These are phyloP conservation scores for Thuja plicata DNA, from an alignment of 83 land plant genomes.

Conservation along the genomic window DNA sequence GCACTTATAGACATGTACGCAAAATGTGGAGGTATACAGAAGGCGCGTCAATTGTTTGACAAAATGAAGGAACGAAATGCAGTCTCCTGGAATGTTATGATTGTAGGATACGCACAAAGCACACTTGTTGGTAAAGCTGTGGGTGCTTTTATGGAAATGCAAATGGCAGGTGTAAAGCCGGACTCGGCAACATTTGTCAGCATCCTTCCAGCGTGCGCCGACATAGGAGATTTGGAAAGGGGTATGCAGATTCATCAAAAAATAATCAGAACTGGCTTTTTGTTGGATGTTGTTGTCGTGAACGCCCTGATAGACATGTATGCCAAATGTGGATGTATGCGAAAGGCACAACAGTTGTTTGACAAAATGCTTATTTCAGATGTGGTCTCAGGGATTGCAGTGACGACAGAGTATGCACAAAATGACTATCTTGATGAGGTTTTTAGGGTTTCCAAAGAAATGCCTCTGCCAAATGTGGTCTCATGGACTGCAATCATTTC, in stretches of 20 bases:
- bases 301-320: not conserved
- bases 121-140: not conserved
- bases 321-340: constrained; percentile 5
- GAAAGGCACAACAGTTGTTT: constrained; percentile 14
- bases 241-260: not conserved
- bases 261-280: not conserved
- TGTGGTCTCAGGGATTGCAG: not conserved
- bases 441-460: not conserved
- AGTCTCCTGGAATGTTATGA: constrained; percentile 24
- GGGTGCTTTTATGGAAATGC: not conserved
- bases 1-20: constrained; percentile 14
- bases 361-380: constrained; percentile 6
- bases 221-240: not conserved
- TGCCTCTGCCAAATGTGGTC: constrained; percentile 9
- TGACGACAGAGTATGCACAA: constrained; percentile 8
- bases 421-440: not conserved
- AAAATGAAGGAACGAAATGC: constrained; percentile 17
- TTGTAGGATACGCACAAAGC: constrained; percentile 14
- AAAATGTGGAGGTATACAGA: not conserved
- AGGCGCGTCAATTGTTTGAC: constrained; percentile 19
- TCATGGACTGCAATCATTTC: constrained; percentile 20
- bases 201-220: not conserved
- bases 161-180: not conserved
- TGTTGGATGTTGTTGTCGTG: not conserved
- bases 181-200: not conserved